Evolutionary conservation across 2,329 filamentous ascomycete genomes (phyloP).

Genomic region (Aspergillus flavus): DNA sequence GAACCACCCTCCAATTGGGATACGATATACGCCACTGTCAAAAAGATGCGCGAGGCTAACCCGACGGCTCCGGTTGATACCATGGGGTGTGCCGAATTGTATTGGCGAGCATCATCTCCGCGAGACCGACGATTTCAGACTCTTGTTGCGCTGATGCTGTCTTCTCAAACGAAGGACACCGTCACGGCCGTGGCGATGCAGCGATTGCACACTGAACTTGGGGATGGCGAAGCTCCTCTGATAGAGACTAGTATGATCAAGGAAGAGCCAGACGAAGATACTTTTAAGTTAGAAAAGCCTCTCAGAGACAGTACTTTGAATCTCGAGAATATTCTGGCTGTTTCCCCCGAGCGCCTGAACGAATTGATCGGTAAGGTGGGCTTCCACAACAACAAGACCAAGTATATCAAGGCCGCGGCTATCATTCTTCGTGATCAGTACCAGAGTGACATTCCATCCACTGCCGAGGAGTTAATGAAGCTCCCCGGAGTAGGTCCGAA

Average conservation of each 20-base stretch:
- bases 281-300: conserved; percentile 27
- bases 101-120: conserved; percentile 46
- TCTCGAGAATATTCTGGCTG: conserved; percentile 74
- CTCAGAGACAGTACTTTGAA: conserved; percentile 58
- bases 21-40: conserved; percentile 74
- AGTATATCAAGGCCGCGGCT: conserved; percentile 75
- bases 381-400: conserved; percentile 94
- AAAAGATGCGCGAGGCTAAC: conserved; percentile 73
- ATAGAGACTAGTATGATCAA: conserved; percentile 17
- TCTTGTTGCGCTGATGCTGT: conserved; percentile 84
- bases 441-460: conserved; percentile 76
- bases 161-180: conserved; percentile 90
- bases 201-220: conserved; percentile 73
- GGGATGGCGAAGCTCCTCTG: conserved; percentile 24
- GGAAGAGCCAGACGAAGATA: conserved; percentile 25
- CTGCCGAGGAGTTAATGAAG: conserved; percentile 71
- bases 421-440: conserved; percentile 71
- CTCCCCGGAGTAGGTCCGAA: conserved; percentile 90
- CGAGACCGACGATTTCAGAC: conserved; percentile 78
- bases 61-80: conserved; percentile 84
- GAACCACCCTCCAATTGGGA: conserved; percentile 81
- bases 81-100: conserved; percentile 77
- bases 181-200: conserved; percentile 83
- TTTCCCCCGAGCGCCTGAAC: conserved; percentile 68
- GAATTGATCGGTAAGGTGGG: conserved; percentile 80